phyloP scores from a whole-genome alignment of 2,329 filamentous ascomycete species.

The Orbilia brochopaga region DNA sequence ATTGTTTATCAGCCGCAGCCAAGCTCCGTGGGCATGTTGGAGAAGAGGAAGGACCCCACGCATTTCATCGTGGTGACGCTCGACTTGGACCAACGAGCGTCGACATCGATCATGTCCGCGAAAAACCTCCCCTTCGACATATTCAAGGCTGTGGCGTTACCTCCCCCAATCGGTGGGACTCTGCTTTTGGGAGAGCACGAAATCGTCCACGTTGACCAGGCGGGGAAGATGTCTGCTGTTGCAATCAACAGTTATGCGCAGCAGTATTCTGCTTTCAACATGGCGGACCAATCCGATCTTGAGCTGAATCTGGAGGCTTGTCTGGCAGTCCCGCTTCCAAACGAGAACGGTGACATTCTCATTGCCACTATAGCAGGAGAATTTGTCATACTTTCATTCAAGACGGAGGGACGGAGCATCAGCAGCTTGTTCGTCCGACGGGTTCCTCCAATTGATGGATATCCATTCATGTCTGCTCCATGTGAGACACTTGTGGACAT shows the following conservation, averaged over 20 bases:
- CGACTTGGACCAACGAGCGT: slow-evolving; percentile 89
- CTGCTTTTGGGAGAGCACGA: slow-evolving; percentile 87
- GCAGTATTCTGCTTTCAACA: slow-evolving; percentile 75
- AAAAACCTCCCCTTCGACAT: slow-evolving; percentile 84
- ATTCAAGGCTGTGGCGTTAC: slow-evolving; percentile 79
- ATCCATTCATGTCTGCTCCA: slow-evolving; percentile 65
- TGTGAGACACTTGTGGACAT: slow-evolving; percentile 73
- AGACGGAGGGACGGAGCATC: slow-evolving; percentile 86
- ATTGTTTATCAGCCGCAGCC: slow-evolving; percentile 80
- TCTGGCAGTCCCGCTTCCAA: slow-evolving; percentile 75
- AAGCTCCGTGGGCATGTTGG: slow-evolving; percentile 73
- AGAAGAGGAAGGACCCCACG: slow-evolving; percentile 75
- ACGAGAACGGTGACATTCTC: slow-evolving; percentile 81
- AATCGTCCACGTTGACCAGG: slow-evolving; percentile 92
- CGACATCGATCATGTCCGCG: slow-evolving; percentile 89
- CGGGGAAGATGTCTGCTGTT: slow-evolving; percentile 88
- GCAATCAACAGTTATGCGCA: slow-evolving; percentile 90
- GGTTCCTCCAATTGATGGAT: slow-evolving; percentile 70
- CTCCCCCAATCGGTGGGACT: slow-evolving; percentile 84
- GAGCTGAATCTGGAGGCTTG: slow-evolving; percentile 81
- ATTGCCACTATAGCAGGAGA: slow-evolving; percentile 77
- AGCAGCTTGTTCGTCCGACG: slow-evolving; percentile 79
- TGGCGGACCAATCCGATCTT: slow-evolving; percentile 84
- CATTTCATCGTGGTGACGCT: slow-evolving; percentile 94
- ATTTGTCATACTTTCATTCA: slow-evolving; percentile 78